Conservation (phyloP, 108 stramenopile species). For the Skeletonema costatum region DNA sequence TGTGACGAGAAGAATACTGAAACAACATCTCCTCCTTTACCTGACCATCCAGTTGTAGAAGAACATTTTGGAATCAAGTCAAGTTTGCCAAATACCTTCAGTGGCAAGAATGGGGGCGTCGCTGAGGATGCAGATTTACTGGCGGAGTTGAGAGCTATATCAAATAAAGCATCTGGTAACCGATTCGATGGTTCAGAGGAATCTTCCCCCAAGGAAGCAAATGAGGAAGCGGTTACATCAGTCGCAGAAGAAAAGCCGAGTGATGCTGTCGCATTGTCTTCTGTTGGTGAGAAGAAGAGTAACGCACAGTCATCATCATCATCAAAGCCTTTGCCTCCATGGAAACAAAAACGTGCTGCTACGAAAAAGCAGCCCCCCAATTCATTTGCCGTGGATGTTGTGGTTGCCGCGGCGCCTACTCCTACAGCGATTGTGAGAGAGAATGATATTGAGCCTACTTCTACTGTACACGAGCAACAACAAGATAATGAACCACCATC, state of each 20-base stretch:
- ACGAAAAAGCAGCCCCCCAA: background rate
- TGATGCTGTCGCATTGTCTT: background rate
- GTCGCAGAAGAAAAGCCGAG: background rate
- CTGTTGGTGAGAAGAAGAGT: background rate
- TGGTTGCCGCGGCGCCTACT: background rate
- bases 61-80: background rate
- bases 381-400: slow-evolving; percentile 1
- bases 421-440: background rate
- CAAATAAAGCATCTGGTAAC: slow-evolving; percentile 35
- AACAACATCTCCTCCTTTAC: too few species aligned
- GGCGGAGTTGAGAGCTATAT: slow-evolving; percentile 60
- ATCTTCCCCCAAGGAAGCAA: background rate
- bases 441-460: slow-evolving; percentile 25
- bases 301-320: background rate
- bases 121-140: slow-evolving; percentile 67
- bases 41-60: background rate
- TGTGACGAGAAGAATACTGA: background rate
- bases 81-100: background rate
- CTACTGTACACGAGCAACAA: slow-evolving; percentile 62
- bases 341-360: background rate
- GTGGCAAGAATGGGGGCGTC: slow-evolving; percentile 74
- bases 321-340: background rate
- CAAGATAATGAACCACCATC: background rate
- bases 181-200: slow-evolving; percentile 22
- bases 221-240: too few species aligned